Conservation (phyloP, 176 grass and related monocot genomes). For the Tillandsia fasciculata region DNA sequence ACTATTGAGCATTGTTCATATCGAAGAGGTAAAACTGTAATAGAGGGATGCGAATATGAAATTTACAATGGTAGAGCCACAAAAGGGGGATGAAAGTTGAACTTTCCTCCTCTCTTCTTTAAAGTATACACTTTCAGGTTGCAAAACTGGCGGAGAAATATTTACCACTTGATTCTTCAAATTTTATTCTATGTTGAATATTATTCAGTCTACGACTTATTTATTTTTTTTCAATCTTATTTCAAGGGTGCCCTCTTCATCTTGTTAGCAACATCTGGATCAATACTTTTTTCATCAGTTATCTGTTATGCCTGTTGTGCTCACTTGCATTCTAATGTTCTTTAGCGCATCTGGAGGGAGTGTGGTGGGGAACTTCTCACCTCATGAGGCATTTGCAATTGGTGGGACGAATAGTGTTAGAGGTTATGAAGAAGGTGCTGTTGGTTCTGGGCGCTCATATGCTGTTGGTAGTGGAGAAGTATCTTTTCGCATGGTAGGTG, state of each 20-base stretch:
- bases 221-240: not conserved
- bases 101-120: too few relatives aligned
- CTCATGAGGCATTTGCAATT: constrained; percentile 90
- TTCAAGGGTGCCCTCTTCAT: not conserved
- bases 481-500: constrained; percentile 61
- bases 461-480: constrained; percentile 81
- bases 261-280: not conserved
- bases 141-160: too few relatives aligned
- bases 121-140: too few relatives aligned
- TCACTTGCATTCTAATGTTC: constrained; percentile 17
- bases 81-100: too few relatives aligned
- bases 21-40: too few relatives aligned
- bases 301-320: not conserved
- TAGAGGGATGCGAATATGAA: too few relatives aligned
- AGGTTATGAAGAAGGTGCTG: constrained; percentile 90
- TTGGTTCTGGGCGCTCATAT: constrained; percentile 70
- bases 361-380: constrained; percentile 79
- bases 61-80: too few relatives aligned
- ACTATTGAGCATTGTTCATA: too few relatives aligned
- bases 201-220: too few relatives aligned
- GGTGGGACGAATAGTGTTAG: constrained; percentile 94
- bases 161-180: too few relatives aligned
- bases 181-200: too few relatives aligned
- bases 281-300: not conserved
- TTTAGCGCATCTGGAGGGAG: constrained; percentile 81